phyloP scores from a whole-genome alignment of 1,284 basidiomycete genomes.

The Cerrena zonata region DNA sequence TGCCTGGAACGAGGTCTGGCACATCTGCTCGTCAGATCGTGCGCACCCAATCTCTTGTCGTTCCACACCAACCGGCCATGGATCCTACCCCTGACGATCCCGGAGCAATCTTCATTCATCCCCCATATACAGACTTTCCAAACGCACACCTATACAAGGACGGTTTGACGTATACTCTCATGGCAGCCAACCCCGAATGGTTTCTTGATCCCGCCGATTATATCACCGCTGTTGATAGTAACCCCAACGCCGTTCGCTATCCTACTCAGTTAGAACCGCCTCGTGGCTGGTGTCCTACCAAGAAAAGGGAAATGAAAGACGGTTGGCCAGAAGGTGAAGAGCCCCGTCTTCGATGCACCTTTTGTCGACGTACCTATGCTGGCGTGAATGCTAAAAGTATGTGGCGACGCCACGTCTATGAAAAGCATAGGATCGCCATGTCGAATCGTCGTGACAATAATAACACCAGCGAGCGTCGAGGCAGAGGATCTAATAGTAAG shows the following conservation, averaged over 20 bases:
- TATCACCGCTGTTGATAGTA: slow-evolving; percentile 40
- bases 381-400: slow-evolving; percentile 82
- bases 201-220: slow-evolving; percentile 68
- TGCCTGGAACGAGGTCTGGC: too few relatives aligned
- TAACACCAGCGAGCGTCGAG: slow-evolving; percentile 46
- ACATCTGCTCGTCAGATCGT: slow-evolving; percentile 37
- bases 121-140: slow-evolving; percentile 64
- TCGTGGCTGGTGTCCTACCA: slow-evolving; percentile 73
- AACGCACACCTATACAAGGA: slow-evolving; percentile 53
- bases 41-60: slow-evolving; percentile 1
- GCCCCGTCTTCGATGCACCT: slow-evolving; percentile 71
- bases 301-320: slow-evolving; percentile 70
- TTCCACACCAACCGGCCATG: slow-evolving; percentile 34
- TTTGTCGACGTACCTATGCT: slow-evolving; percentile 72
- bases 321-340: slow-evolving; percentile 73
- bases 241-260: slow-evolving; percentile 53
- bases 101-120: slow-evolving; percentile 60
- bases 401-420: slow-evolving; percentile 79
- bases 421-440: slow-evolving; percentile 83
- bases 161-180: slow-evolving; percentile 60
- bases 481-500: slow-evolving; percentile 58
- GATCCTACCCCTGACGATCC: slow-evolving; percentile 62
- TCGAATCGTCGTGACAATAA: slow-evolving; percentile 67
- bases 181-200: slow-evolving; percentile 70
- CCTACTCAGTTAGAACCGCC: slow-evolving; percentile 72